Base-by-base conservation (phyloP, 2,329 filamentous ascomycete species). In the Pseudogymnoascus sp. region DNA sequence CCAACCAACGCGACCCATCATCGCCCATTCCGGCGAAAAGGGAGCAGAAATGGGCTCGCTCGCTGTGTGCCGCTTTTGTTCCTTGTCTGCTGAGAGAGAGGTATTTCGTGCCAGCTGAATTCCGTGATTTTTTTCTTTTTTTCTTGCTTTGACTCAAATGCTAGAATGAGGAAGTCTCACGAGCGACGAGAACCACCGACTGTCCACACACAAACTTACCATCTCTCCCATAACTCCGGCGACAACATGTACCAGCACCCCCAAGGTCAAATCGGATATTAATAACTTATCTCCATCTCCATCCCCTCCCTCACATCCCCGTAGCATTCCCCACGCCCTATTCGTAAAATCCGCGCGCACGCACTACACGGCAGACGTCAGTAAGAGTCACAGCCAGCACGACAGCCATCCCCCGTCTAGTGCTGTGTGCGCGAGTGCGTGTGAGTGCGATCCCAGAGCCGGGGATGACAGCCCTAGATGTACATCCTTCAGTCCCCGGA, bases 361-460 rank as follows among this genome's bases (percentile, higher is more conserved):
- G 41, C 41, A 42, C 41, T 42, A 42, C 4, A 12, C 41, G 6
- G 17, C 41, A 42, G 17, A 42, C 17, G 3, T 42, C 3, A 21
- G 12, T 29, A 51, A 51, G 44, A 33, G 44, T 51, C 44, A 51
- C 27, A 51, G n/a, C 44, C 44, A 51, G 44, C 44, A 51, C 44
- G 4, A 31, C 27, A 33, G 25, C 42, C 15, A 13, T 15, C 13
- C 15, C 44, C 13, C 44, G 9, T 27, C 15, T 17, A 42, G 15
- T 17, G 21, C 21, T 21, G 21, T 21, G 21, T 21, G 21, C 21
- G 21, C 21, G 21, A 21, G 21, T 21, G 41, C 9, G 38, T 41
- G 17, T 42, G 41, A 25, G 17, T 25, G 41, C 17, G 41, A 7
- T 6, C 15, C 10, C 36, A n/a, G 9, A 39, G 13, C 3, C n/a